A percentile compares a stretch with the other conserved stretches of the same genome.
Conservation (phyloP, 192 early-diverging fungal species). For the Entomortierella beljakovae region DNA sequence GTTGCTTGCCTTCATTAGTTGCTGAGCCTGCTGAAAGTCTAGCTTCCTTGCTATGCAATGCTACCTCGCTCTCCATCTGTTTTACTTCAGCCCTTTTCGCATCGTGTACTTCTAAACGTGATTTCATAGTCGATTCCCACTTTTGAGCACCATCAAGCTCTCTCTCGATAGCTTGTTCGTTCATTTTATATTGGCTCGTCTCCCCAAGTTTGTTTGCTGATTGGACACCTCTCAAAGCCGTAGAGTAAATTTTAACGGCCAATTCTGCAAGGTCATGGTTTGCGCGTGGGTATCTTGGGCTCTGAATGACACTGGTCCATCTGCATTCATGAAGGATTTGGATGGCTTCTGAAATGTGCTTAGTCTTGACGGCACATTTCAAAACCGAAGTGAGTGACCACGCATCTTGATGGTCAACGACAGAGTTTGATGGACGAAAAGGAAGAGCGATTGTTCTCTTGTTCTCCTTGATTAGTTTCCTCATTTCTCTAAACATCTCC, state of each 20-base stretch:
- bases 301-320: conserved; percentile 26
- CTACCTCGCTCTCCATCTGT: too few relatives aligned
- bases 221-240: background rate
- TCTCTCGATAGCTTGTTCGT: too few relatives aligned
- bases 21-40: too few relatives aligned
- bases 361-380: conserved; percentile 41
- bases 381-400: conserved; percentile 31
- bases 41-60: too few relatives aligned
- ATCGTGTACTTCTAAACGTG: too few relatives aligned
- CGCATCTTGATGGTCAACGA: conserved; percentile 21
- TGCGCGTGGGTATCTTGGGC: conserved; percentile 28
- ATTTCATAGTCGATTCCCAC: too few relatives aligned
- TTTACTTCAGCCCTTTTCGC: too few relatives aligned
- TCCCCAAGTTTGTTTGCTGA: too few relatives aligned
- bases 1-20: too few relatives aligned
- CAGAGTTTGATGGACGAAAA: conserved; percentile 4
- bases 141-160: too few relatives aligned
- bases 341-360: conserved; percentile 22
- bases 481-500: conserved; percentile 33
- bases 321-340: conserved; percentile 20
- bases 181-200: too few relatives aligned
- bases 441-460: background rate
- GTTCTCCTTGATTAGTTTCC: conserved; percentile 11
- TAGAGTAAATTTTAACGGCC: conserved; percentile 18
- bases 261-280: conserved; percentile 26